A percentile compares a stretch with the other conserved stretches of the same genome.
Conservation (phyloP, 2,329 filamentous ascomycete genomes). For the Coniochaeta sp. region DNA sequence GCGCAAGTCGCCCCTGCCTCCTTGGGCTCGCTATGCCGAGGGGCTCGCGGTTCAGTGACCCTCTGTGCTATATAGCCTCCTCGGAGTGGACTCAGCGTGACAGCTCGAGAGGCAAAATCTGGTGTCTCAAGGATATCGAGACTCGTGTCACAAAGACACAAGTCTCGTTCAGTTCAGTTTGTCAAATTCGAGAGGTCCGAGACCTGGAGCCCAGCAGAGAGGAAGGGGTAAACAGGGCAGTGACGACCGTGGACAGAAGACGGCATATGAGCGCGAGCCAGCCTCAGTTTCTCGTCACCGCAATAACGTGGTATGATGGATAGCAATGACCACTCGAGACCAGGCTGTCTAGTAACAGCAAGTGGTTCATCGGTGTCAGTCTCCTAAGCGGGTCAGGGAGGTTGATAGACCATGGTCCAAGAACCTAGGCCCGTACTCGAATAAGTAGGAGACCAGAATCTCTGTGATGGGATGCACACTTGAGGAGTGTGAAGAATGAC, state of each 20-base stretch:
- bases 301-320: slow-evolving; percentile 3
- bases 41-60: neutral
- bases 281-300: slow-evolving; percentile 3
- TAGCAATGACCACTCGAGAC: slow-evolving; percentile 7
- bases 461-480: neutral
- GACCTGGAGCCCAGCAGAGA: neutral
- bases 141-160: neutral
- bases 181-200: neutral
- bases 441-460: neutral
- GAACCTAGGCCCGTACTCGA: neutral
- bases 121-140: neutral
- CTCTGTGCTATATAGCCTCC: neutral
- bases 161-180: neutral
- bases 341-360: slow-evolving; percentile 14
- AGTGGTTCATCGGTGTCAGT: slow-evolving; percentile 9
- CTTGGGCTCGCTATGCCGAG: neutral
- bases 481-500: neutral
- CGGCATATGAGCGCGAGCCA: neutral
- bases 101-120: neutral
- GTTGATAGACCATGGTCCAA: slow-evolving; percentile 2
- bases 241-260: neutral
- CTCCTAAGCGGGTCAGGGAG: slow-evolving; percentile 6
- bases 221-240: neutral
- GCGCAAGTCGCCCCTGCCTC: neutral
- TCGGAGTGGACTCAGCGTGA: neutral